These are phyloP conservation scores for Boeremia exigua DNA, from an alignment of 2,329 filamentous ascomycete species.

Conservation along the genomic window DNA sequence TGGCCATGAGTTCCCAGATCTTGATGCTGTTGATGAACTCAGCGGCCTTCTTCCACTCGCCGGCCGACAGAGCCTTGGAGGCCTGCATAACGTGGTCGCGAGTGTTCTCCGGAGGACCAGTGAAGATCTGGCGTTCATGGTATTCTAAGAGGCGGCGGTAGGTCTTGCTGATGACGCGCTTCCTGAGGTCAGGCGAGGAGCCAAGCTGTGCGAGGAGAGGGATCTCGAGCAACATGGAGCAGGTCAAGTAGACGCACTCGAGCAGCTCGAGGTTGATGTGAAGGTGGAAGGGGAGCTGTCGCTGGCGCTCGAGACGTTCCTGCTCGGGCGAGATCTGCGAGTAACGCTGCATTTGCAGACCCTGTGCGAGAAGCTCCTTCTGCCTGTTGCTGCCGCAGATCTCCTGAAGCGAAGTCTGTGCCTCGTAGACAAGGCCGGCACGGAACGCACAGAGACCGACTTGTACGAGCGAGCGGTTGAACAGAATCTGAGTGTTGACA, in stretches of 20 bases:
- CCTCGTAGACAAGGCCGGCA: constrained; percentile 94
- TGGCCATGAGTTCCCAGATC: constrained; percentile 98
- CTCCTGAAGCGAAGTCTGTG: constrained; percentile 96
- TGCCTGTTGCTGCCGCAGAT: constrained; percentile 97
- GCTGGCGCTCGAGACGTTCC: constrained; percentile 94
- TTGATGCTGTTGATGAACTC: constrained; percentile 97
- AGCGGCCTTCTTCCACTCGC: constrained; percentile 97
- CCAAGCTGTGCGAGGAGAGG: constrained; percentile 95
- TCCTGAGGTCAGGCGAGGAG: constrained; percentile 95
- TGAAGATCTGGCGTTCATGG: constrained; percentile 99
- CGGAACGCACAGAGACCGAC: constrained; percentile 98
- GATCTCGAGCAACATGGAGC: constrained; percentile 99
- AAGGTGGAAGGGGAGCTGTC: constrained; percentile 99
- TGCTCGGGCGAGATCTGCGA: constrained; percentile 96
- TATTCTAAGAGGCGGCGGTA: constrained; percentile 99
- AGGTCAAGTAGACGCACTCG: constrained; percentile 97
- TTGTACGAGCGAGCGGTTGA: constrained; percentile 97
- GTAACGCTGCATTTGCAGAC: constrained; percentile 97
- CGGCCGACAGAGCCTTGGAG: constrained; percentile 92
- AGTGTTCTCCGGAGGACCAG: constrained; percentile 96
- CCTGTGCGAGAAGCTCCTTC: constrained; percentile 97
- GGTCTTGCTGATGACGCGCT: constrained; percentile 98
- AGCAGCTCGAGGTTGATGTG: constrained; percentile 99
- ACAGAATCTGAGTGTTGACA: constrained; percentile 95
- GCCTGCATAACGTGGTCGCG: constrained; percentile 99